A percentile compares a stretch with the other conserved stretches of the same genome.
phyloP scores from a whole-genome alignment of 257 asterid species.

The Ehretia macrophylla region DNA sequence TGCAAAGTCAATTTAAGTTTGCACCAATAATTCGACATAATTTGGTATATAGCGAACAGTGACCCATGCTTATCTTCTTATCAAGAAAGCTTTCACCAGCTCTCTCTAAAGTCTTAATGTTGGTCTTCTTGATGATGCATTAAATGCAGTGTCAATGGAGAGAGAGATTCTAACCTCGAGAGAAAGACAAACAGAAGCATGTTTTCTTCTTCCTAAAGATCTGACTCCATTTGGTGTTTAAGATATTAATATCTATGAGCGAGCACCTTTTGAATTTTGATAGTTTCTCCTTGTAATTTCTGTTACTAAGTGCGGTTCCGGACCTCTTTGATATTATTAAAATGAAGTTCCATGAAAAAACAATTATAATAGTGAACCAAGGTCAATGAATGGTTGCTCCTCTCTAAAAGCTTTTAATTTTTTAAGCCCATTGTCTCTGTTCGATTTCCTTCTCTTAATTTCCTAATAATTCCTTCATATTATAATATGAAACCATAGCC shows the following conservation, averaged over 20 bases:
- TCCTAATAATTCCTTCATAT: slow-evolving; percentile 7
- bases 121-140: slow-evolving; percentile 62
- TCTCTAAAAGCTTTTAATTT: slow-evolving; percentile 22
- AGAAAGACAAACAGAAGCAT: slow-evolving; percentile 79
- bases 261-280: slow-evolving; percentile 61
- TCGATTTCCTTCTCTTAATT: too few relatives aligned
- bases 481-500: slow-evolving; percentile 20
- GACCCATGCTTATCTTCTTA: slow-evolving; percentile 30
- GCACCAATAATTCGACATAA: slow-evolving; percentile 17
- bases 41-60: background rate
- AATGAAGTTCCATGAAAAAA: slow-evolving; percentile 6
- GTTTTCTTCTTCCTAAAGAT: slow-evolving; percentile 65
- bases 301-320: slow-evolving; percentile 36
- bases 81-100: slow-evolving; percentile 41
- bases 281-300: slow-evolving; percentile 63
- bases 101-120: slow-evolving; percentile 20
- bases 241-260: slow-evolving; percentile 13
- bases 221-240: slow-evolving; percentile 43
- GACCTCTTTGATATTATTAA: slow-evolving; percentile 22
- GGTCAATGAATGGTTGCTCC: slow-evolving; percentile 72
- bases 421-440: too few relatives aligned
- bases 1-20: slow-evolving; percentile 19
- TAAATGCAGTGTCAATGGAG: slow-evolving; percentile 59
- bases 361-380: slow-evolving; percentile 42
- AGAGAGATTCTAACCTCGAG: slow-evolving; percentile 47